Percentiles rank a stretch among this genome's conserved stretches.
Evolutionary conservation across 495 filamentous ascomycete genomes (phyloP).

Genomic region (Hypoxylon perforatum): DNA sequence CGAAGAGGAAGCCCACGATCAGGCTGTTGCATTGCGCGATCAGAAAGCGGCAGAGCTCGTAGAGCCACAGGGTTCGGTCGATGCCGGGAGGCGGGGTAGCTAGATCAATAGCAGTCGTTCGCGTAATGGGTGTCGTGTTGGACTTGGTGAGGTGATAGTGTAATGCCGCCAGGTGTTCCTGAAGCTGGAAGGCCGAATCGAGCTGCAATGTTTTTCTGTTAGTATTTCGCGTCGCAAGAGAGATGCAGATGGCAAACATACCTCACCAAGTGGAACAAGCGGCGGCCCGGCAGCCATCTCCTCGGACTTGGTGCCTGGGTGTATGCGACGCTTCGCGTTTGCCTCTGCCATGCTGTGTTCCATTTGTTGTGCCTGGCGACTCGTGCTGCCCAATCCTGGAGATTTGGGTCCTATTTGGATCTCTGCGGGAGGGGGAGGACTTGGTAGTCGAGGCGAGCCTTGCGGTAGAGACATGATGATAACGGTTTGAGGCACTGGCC

Average conservation of each 20-base stretch:
- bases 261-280: conserved; percentile 83
- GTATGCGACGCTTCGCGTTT: conserved; percentile 79
- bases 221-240: conserved; percentile 9
- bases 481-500: conserved; percentile 15
- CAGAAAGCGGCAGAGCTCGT: conserved; percentile 95
- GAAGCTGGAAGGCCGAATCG: conserved; percentile 96
- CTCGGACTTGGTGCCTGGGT: conserved; percentile 87
- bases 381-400: conserved; percentile 71
- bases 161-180: conserved; percentile 95
- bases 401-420: conserved; percentile 89
- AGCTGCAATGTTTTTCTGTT: conserved; percentile 62
- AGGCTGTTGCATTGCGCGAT: conserved; percentile 92
- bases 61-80: conserved; percentile 91
- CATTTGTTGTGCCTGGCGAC: conserved; percentile 65
- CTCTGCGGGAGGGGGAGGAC: conserved; percentile 89
- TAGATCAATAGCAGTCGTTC: conserved; percentile 75
- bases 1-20: conserved; percentile 90
- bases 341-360: conserved; percentile 65
- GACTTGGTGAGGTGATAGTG: conserved; percentile 80
- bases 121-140: conserved; percentile 74
- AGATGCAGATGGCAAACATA: conserved; percentile 49
- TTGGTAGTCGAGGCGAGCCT: conserved; percentile 86
- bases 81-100: conserved; percentile 81
- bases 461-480: conserved; percentile 70
- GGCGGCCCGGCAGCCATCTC: conserved; percentile 95